Base-by-base conservation (phyloP, 768 basidiomycete species). In the Chalciporus piperatus region DNA sequence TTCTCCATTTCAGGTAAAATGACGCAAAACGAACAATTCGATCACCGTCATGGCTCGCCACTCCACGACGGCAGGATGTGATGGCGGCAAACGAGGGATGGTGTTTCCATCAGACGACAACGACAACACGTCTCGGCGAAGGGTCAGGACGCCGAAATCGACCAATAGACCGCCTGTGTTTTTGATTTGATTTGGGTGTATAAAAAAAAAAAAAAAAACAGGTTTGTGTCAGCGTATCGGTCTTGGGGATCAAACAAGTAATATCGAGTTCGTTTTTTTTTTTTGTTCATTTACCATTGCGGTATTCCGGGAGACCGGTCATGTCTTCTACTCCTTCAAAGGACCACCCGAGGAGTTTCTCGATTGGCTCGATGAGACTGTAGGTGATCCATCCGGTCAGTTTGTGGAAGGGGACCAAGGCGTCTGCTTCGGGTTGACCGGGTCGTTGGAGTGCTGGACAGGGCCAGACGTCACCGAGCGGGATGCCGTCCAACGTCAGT, bases 21-120 rank as follows among this genome's bases (percentile, higher is more conserved):
- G 41, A 52, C 22, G 13, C 23, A 41, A 8, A 14, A 76, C 87
- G 59, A 59, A 94, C 91, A 99, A 76, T 65, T 87, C 83, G 49
- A 97, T 88, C 33, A 99, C 91, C 0, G 96, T 98, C 79, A 99
- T 80, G 0, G 95, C 94, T 49, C 96, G 77, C 94, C 95, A 96
- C 71, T 99, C 96, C 33, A 98, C 84, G 50, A 98, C 85, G 6
- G 92, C 92, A 0, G 92, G 90, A 64, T 94, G 93, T 0, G 87
- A 86, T 1, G 92, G 79, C 13, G 77, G 70, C 20, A 89, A 76
- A 37, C 77, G 79, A 3, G 91, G 85, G 46, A 92, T 75, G 19
- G 74, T 74, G 12, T 27, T 37, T 11, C 17, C 19, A 5, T 56
- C 48, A 7, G 80, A 71, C 17, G 64, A 67, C 0, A 77, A 69